Evolutionary conservation across 2,329 filamentous ascomycete genomes (phyloP), one percentile per base, ranked within the genome.

Genomic region (Colletotrichum scovillei): DNA sequence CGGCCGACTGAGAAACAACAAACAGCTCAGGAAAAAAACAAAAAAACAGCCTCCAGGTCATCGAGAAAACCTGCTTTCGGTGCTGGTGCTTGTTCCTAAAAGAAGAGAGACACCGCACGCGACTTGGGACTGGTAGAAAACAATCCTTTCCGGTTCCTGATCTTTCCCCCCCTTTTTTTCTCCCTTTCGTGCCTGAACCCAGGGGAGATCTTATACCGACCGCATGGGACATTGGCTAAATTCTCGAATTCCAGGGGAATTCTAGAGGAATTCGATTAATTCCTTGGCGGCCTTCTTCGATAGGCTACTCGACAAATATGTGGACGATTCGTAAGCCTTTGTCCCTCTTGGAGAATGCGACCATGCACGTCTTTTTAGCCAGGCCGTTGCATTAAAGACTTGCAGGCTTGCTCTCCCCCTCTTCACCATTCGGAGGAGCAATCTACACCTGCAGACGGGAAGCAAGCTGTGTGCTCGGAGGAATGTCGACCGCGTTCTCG

Each of bases 361-460:
- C 46, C 28, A 26, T 32, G 35, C 26, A 30, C 16, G 42, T 26
- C 11, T 24, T 52, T 53, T 59, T 69, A 63, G 38, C 38, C 58
- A 22, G 16, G 42, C 42, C 19, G 49, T 28, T 35, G 22, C 28
- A 24, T 32, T 8, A 32, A 28, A 19, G 42, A 63, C 42, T 53
- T 19, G 28, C 46, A 35, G n/a, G 42, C 32, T 35, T 35, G 11
- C 32, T 49, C 16, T 46, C 30, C 60, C 49, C 12, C 60, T 32
- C 42, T 9, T 38, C 12, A 14, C 16, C 14, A 12, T 24, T 19
- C 52, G 30, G 38, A 16, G 38, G 38, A 16, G 38, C 42, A 46
- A 69, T 63, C 38, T 16, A 28, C 42, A 63, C 42, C 11, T 19
- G 26, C 60, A 53, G 26, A 69, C 38, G 46, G 49, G 35, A 58